phyloP scores from a whole-genome alignment of 2,329 filamentous ascomycete species.

The Fusarium longipes region DNA sequence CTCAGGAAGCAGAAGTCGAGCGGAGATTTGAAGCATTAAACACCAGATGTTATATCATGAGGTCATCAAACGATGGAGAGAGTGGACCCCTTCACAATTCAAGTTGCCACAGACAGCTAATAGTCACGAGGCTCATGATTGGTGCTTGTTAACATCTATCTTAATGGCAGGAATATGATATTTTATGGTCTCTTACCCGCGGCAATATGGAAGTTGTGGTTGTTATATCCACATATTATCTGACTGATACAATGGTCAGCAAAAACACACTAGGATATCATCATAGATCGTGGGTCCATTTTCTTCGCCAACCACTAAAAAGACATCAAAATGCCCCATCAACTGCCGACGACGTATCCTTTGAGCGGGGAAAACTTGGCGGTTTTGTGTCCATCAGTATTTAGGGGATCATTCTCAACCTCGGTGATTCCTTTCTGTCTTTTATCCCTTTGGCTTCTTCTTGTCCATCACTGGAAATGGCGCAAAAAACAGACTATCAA shows the following conservation, averaged over 20 bases:
- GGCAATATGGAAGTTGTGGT: background rate
- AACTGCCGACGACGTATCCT: background rate
- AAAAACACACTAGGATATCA: background rate
- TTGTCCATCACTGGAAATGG: background rate
- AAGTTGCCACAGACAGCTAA: no score
- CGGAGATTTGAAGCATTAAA: no score
- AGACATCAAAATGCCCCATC: background rate
- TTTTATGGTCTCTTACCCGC: no score
- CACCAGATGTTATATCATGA: no score
- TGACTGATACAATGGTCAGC: conserved; percentile 7
- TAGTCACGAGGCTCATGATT: no score
- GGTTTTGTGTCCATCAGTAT: background rate
- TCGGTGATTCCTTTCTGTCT: background rate
- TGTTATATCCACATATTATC: background rate
- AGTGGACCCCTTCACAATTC: no score
- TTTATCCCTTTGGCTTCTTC: background rate
- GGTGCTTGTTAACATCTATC: no score
- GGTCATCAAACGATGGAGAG: no score
- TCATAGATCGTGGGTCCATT: background rate
- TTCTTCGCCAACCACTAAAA: background rate
- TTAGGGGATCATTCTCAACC: background rate
- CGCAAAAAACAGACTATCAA: conserved; percentile 54
- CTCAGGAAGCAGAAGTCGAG: no score
- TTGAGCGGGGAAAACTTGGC: conserved; percentile 5
- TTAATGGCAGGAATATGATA: no score